Conservation (phyloP, 306 rosid genomes). For the Malus sieversii region DNA sequence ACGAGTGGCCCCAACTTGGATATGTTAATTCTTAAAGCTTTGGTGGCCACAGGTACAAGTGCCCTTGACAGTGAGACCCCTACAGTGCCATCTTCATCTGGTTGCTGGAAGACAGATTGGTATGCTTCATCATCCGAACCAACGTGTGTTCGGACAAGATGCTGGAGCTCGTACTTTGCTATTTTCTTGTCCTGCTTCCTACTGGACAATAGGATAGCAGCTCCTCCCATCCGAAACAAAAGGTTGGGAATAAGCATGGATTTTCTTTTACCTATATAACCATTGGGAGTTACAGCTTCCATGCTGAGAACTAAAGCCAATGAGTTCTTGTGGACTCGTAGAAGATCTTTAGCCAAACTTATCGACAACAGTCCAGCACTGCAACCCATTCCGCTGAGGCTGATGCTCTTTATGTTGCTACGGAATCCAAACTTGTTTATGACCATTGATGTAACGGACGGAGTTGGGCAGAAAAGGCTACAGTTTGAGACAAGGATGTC, state of each 20-base stretch:
- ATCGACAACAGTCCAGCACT: slow-evolving; percentile 66
- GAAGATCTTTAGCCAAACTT: slow-evolving; percentile 52
- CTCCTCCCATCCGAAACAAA: slow-evolving; percentile 71
- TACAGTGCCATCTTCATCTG: slow-evolving; percentile 35
- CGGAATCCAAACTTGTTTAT: slow-evolving; percentile 57
- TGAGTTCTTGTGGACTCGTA: slow-evolving; percentile 48
- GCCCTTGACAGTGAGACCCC: slow-evolving; percentile 48
- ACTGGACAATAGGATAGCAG: slow-evolving; percentile 54
- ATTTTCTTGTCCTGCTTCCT: slow-evolving; percentile 35
- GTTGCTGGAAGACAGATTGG: slow-evolving; percentile 44
- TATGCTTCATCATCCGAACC: slow-evolving; percentile 54
- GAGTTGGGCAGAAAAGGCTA: slow-evolving; percentile 69
- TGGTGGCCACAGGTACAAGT: slow-evolving; percentile 5
- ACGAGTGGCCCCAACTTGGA: neutral
- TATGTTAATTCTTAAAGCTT: neutral
- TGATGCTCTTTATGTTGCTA: slow-evolving; percentile 53
- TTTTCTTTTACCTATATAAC: slow-evolving; percentile 36
- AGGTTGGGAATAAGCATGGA: slow-evolving; percentile 55
- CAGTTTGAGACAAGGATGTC: slow-evolving; percentile 71
- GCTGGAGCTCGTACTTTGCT: slow-evolving; percentile 59
- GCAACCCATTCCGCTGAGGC: slow-evolving; percentile 71
- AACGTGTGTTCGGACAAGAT: slow-evolving; percentile 50
- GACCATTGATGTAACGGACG: slow-evolving; percentile 59
- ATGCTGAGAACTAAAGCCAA: slow-evolving; percentile 56
- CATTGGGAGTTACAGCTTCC: slow-evolving; percentile 57